Evolutionary conservation across 768 basidiomycete genomes (phyloP), one percentile per base, ranked within the genome.

Genomic region (Xerocomus potaroensis): DNA sequence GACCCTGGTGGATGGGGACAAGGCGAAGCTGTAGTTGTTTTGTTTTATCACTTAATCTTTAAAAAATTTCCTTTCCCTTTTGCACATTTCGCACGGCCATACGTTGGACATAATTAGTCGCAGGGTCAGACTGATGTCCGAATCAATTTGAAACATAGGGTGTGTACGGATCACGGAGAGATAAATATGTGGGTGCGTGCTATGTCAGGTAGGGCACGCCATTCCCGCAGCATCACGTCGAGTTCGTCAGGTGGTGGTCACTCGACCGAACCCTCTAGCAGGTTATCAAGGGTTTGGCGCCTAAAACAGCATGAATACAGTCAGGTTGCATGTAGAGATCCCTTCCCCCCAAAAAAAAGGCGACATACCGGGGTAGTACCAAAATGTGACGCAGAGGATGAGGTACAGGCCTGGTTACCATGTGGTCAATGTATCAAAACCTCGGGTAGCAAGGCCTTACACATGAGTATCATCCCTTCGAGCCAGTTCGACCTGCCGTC

Each of bases 401-500:
- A 79, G 58, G 60, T 80, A 82, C 15, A 80, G 65, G 49, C 74
- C 75, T 77, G 30, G 4, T 30, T 29, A 21, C 23, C 32, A 64
- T 33, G n/a, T 10, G 7, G 33, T 49, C 26, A 51, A 35, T 10
- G 24, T 2, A 6, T 26, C 43, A 12, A 16, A 22, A 33, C 5
- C 5, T 7, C 12, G 24, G 41, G 21, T 3, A 5, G 24, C 10
- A 10, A 37, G 22, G 7, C 62, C 71, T 39, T 53, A 78, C 83
- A 80, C 47, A 90, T 78, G n/a, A 91, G 73, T 46, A 90, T 81
- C 56, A 82, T 66, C 19, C 90, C 91, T 65, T 95, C 92, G n/a
- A 96, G 73, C 83, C 92, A 96, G 64, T 94, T 95, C 23, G 84
- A 88, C 60, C 81, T 87, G 11, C 91, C 91, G 55, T 96, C 94